These are phyloP conservation scores for Adansonia grandidieri DNA, from an alignment of 441 rosid species.

Conservation along the genomic window DNA sequence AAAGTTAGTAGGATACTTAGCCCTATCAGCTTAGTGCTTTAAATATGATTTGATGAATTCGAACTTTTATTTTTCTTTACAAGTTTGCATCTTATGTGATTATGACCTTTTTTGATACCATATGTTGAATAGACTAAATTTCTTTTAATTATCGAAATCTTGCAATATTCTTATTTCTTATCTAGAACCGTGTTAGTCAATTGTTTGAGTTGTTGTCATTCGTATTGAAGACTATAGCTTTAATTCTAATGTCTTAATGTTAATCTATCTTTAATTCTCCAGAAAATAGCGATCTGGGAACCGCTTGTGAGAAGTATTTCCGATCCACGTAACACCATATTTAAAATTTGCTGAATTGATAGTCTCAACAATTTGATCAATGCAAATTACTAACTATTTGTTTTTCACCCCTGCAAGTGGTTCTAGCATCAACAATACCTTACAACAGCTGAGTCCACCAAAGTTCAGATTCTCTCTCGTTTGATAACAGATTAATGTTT, in stretches of 20 bases:
- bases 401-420: conserved; percentile 47
- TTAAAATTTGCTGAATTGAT: background rate
- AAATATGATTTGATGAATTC: background rate
- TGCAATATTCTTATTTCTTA: background rate
- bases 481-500: too few species aligned
- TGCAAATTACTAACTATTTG: background rate
- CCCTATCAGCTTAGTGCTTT: background rate
- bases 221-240: background rate
- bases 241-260: background rate
- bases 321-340: conserved; percentile 58
- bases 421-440: conserved; percentile 64
- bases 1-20: background rate
- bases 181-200: background rate
- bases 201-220: background rate
- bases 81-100: background rate
- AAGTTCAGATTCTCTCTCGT: too few species aligned
- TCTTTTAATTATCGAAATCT: background rate
- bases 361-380: too few species aligned
- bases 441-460: too few species aligned
- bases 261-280: conserved; percentile 21
- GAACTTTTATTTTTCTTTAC: background rate
- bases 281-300: conserved; percentile 87
- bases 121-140: background rate
- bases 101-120: background rate
- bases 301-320: conserved; percentile 85